Conservation (phyloP, 2,329 filamentous ascomycete species). For the Blastomyces parvus region DNA sequence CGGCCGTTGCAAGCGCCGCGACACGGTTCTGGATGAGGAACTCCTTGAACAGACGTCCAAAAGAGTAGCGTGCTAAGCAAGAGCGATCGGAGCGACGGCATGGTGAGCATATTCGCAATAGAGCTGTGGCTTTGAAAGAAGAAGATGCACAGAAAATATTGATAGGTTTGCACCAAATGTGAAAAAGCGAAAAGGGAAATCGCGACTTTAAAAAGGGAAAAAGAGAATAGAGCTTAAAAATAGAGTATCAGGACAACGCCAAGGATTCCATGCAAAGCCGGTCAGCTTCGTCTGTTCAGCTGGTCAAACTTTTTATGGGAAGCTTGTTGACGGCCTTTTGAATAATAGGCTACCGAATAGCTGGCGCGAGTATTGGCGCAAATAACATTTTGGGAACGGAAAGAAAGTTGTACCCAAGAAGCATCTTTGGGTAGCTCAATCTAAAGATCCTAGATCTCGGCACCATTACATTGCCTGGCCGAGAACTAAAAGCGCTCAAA, state of each 20-base stretch:
- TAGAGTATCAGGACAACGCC: neutral
- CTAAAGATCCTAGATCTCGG: neutral
- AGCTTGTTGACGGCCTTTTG: neutral
- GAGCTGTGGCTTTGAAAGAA: neutral
- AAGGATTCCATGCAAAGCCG: neutral
- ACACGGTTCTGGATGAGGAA: conserved; percentile 2
- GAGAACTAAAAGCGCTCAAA: neutral
- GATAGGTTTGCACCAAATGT: neutral
- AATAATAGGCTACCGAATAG: neutral
- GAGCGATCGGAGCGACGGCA: neutral
- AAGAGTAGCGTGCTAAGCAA: neutral
- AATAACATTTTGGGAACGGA: neutral
- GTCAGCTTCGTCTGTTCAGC: neutral
- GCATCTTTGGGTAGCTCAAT: neutral
- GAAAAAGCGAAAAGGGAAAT: neutral
- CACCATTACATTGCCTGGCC: neutral
- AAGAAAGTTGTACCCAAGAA: neutral
- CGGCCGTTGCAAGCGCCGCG: conserved; percentile 5
- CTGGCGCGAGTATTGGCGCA: neutral
- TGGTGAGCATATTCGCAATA: neutral
- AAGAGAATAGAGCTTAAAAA: neutral
- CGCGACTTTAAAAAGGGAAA: conserved; percentile 4
- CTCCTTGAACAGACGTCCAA: neutral
- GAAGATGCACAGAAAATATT: neutral
- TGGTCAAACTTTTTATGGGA: neutral